Conservation (phyloP, 2,329 filamentous ascomycete genomes). For the Diaporthe caulivora region DNA sequence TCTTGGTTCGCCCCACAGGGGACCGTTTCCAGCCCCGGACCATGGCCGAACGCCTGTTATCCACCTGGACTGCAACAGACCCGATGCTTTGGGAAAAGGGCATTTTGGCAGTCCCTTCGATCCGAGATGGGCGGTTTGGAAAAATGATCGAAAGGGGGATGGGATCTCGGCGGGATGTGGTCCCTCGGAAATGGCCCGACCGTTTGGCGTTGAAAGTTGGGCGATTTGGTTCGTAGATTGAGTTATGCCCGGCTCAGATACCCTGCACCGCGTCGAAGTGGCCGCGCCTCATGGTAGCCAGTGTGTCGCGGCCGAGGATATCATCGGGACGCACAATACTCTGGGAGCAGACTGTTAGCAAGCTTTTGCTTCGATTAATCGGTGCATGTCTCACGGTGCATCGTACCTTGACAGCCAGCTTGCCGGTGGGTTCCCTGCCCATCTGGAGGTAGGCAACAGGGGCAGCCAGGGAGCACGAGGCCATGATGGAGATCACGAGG, state of each 20-base stretch:
- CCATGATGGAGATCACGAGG: conserved; percentile 27
- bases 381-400: not conserved
- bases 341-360: conserved; percentile 15
- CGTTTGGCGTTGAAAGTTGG: not conserved
- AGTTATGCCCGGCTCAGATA: not conserved
- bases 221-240: not conserved
- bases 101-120: not conserved
- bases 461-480: conserved; percentile 28
- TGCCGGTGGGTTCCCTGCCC: conserved; percentile 31
- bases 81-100: conserved; percentile 16
- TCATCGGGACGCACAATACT: conserved; percentile 35
- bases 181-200: conserved; percentile 13
- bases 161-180: not conserved
- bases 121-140: not conserved
- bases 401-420: conserved; percentile 36
- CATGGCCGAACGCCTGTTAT: conserved; percentile 1
- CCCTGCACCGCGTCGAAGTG: conserved; percentile 17
- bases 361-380: no score
- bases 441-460: conserved; percentile 27
- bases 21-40: not conserved
- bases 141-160: not conserved
- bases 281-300: conserved; percentile 29
- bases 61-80: conserved; percentile 14
- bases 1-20: not conserved
- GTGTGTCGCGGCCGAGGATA: conserved; percentile 31